phyloP scores from a whole-genome alignment of 179 eudicot species.

The Beta macrorhiza region DNA sequence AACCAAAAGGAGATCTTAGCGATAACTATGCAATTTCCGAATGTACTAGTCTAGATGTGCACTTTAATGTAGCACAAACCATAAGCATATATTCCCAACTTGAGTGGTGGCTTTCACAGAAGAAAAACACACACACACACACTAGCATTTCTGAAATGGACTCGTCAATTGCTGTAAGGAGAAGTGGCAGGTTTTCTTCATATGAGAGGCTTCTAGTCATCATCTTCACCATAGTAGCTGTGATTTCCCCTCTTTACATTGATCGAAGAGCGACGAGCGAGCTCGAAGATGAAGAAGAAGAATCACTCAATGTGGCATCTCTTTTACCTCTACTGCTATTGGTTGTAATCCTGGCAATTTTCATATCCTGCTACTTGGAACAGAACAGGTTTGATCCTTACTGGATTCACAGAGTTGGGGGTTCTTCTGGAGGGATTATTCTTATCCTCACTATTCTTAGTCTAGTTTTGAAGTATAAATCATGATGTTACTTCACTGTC shows the following conservation, averaged over 20 bases:
- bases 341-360: constrained; percentile 50
- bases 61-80: background rate
- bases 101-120: background rate
- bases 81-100: constrained; percentile 5
- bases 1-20: constrained; percentile 17
- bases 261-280: constrained; percentile 39
- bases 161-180: constrained; percentile 27
- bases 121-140: background rate
- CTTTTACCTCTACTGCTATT: constrained; percentile 54
- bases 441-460: constrained; percentile 51
- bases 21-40: background rate
- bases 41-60: constrained; percentile 3
- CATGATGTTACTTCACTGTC: constrained; percentile 13
- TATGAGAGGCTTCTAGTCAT: constrained; percentile 50
- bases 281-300: constrained; percentile 49
- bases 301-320: constrained; percentile 25
- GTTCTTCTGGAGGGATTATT: constrained; percentile 66
- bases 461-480: constrained; percentile 56
- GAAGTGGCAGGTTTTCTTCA: constrained; percentile 43
- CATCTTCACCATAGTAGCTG: constrained; percentile 50
- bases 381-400: constrained; percentile 57
- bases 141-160: constrained; percentile 40
- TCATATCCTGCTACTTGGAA: constrained; percentile 50
- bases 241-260: constrained; percentile 71
- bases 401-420: constrained; percentile 71